Base-by-base conservation (phyloP, 768 basidiomycete genomes). In the Coprinellus aureogranulatus region DNA sequence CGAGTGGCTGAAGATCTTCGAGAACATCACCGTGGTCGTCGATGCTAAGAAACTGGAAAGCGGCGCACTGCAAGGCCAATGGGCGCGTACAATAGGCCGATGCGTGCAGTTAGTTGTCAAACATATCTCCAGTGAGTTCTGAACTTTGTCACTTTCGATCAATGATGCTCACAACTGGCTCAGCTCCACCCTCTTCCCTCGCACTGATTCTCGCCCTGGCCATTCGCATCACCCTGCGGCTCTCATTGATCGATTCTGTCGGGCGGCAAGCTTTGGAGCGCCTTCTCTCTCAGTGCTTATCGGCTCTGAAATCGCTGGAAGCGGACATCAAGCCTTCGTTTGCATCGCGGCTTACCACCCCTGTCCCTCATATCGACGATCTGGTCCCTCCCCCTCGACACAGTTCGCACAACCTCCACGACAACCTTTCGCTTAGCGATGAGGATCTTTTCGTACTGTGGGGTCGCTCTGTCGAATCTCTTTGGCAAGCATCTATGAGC, bases 1-100 rank as follows among this genome's bases (percentile, higher is more conserved):
- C 12, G 82, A 81, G 4, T 92, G 88, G 87, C 71, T 82, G 27
- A 84, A 80, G 52, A 82, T 89, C 44, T 62, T 89, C 2, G 85
- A 86, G 58, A 90, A 89, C 61, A 73, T 90, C 46, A 60, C 87
- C 34, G 68, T 80, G 23, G 68, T 83, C 0, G 75, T 75, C 1
- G 80, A 89, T 57, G 55, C 70, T 0, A 58, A 59, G 27, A 89
- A 84, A 67, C 45, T 89, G 34, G 83, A 84, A 60, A 65, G 41
- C 16, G 41, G 70, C 0, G 75, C 81, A 0, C 87, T 81, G 1
- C 72, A 71, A 28, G 81, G 84, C 0, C 82, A 85, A 66, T 90
- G 88, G 89, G 77, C 80, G 34, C 62, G 68, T n/a, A 72, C 75
- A 10, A 66, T 88, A 12, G 79, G 75, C 57, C 74, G 86, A 56